These are phyloP conservation scores for Colletotrichum nymphaeae DNA, from an alignment of 2,329 filamentous ascomycete genomes.

Conservation along the genomic window DNA sequence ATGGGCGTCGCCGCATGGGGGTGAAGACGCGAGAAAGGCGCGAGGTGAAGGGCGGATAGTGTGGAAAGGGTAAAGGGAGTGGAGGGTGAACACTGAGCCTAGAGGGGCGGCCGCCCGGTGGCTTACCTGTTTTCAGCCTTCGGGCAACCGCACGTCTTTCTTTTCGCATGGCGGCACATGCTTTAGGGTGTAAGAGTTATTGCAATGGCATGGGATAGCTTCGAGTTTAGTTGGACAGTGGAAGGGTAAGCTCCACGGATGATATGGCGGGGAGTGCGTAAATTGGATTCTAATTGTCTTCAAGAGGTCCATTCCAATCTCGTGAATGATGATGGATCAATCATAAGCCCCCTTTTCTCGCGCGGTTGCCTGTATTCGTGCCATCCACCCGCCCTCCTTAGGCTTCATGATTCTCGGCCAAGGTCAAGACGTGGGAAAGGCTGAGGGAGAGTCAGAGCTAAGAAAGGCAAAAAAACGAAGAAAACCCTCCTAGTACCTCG, in stretches of 20 bases:
- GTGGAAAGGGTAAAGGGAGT: not conserved
- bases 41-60: not conserved
- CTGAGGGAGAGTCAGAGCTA: slow-evolving; percentile 11
- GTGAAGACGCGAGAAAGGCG: slow-evolving; percentile 27
- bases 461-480: not conserved
- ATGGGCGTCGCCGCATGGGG: slow-evolving; percentile 29
- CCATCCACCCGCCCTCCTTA: not conserved
- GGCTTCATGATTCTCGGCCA: not conserved
- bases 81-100: not conserved
- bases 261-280: not conserved
- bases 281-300: slow-evolving; percentile 4
- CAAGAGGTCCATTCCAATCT: not conserved
- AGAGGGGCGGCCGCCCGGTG: slow-evolving; percentile 28
- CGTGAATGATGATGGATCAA: not conserved
- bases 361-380: not conserved
- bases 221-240: not conserved
- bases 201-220: slow-evolving; percentile 11
- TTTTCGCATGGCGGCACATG: not conserved
- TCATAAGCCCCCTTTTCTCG: not conserved
- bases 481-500: not conserved
- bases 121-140: slow-evolving; percentile 29
- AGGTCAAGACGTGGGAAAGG: slow-evolving; percentile 6
- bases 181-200: slow-evolving; percentile 8
- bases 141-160: not conserved
- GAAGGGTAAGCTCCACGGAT: not conserved